Evolutionary conservation across 352 stramenopile genomes (phyloP), one percentile per base, ranked within the genome.

Genomic region (Globisporangium spiculum): DNA sequence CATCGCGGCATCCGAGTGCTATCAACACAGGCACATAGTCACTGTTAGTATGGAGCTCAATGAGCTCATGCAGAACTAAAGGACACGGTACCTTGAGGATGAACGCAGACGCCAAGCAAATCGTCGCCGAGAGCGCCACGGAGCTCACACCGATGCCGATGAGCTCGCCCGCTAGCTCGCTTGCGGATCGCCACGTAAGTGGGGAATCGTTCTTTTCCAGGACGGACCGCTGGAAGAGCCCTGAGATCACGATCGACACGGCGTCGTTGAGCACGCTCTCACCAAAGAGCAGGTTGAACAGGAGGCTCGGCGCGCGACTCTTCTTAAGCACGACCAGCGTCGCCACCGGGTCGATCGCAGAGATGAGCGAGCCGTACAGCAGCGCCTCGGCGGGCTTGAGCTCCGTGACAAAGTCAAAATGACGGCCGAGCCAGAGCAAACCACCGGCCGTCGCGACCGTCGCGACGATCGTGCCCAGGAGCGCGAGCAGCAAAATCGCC

Each of bases 261-360:
- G 54, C 60, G 67, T 66, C 65, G 70, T 96, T 97, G 24, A 97
- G 74, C n/a, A 93, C 84, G 30, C 74, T 89, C 74, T 97, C 90
- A 34, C 90, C 90, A 75, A 96, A 97, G 18, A 95, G 81, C 26
- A 97, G 72, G 68, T 95, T 96, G 72, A 96, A 96, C 16, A 97
- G 69, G 46, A 83, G 76, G 20, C 82, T 75, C 36, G 75, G 74
- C 34, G 75, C 74, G 34, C 64, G 52, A 52, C 70, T 66, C 27
- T 82, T 84, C 70, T 91, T 83, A 73, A 97, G 91, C 27, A 93
- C 81, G 1, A 84, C 72, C 22, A 97, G 68, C 36, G 85, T 92
- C 38, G 84, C 80, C 18, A 97, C 88, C n/a, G 90, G 84, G 74
- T 97, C 90, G 36, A 91, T 92, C 3, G 89, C 83, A 30, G 76